These are phyloP conservation scores for Quercus rubra DNA, from an alignment of 306 rosid species.

Conservation along the genomic window DNA sequence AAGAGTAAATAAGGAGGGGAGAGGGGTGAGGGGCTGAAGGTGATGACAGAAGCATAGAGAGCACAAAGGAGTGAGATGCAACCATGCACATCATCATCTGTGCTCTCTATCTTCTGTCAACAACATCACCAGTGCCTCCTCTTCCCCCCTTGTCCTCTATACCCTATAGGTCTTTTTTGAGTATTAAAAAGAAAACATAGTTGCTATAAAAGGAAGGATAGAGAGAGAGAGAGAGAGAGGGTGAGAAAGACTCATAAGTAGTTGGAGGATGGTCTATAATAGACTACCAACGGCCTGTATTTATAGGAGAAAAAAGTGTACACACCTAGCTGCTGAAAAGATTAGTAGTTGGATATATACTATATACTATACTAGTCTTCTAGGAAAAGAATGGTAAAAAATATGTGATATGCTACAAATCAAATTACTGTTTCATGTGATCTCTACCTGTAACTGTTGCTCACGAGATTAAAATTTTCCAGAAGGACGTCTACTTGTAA, in stretches of 20 bases:
- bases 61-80: constrained; percentile 61
- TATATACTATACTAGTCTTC: too few relatives aligned
- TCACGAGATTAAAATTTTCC: constrained; percentile 48
- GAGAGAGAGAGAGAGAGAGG: constrained; percentile 1
- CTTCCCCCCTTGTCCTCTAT: background rate
- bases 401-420: constrained; percentile 6
- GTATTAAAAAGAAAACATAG: background rate
- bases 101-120: constrained; percentile 99
- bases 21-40: constrained; percentile 13
- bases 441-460: constrained; percentile 43
- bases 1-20: background rate
- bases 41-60: constrained; percentile 70
- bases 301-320: constrained; percentile 42
- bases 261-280: background rate
- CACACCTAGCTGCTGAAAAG: background rate
- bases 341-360: too few relatives aligned
- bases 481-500: constrained; percentile 37
- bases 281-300: constrained; percentile 34
- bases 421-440: constrained; percentile 21
- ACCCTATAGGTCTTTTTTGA: background rate
- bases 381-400: constrained; percentile 22
- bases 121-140: constrained; percentile 39
- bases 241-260: background rate
- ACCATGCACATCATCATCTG: constrained; percentile 61
- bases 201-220: background rate